These are phyloP conservation scores for Backusella mclennaniae DNA, from an alignment of 192 early-diverging fungal species.

Conservation along the genomic window DNA sequence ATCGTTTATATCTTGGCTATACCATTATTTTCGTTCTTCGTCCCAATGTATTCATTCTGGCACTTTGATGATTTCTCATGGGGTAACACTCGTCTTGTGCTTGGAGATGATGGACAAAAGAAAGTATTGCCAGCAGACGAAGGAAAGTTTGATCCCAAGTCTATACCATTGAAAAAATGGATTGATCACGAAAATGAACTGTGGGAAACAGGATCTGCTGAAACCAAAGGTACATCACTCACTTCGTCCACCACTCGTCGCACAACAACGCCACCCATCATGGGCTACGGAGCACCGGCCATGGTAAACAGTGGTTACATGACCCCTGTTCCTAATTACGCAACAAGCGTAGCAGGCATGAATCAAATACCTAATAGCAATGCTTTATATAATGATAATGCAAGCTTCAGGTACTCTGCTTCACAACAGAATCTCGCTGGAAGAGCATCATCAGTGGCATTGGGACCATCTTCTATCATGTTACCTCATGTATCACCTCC, in stretches of 20 bases:
- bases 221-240: constrained; percentile 46
- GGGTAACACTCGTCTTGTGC: constrained; percentile 92
- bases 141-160: constrained; percentile 69
- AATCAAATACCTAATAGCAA: background rate
- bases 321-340: constrained; percentile 7
- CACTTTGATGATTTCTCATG: constrained; percentile 99
- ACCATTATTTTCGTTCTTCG: constrained; percentile 81
- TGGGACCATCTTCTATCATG: constrained; percentile 1
- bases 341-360: constrained; percentile 10
- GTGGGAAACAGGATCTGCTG: constrained; percentile 57
- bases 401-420: constrained; percentile 7
- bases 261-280: background rate
- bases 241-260: constrained; percentile 23
- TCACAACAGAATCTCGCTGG: constrained; percentile 9
- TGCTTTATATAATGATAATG: constrained; percentile 8
- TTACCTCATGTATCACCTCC: constrained; percentile 8
- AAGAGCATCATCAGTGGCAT: constrained; percentile 9
- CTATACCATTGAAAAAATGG: constrained; percentile 76
- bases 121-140: constrained; percentile 60
- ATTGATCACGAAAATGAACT: constrained; percentile 74
- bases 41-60: constrained; percentile 94
- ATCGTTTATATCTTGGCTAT: constrained; percentile 90
- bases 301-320: background rate
- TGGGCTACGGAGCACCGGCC: background rate
- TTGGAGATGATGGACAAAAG: constrained; percentile 80